Evolutionary conservation across 202 grass and related monocot species (phyloP), one percentile per base, ranked within the genome.

Genomic region (Musa balbisiana): DNA sequence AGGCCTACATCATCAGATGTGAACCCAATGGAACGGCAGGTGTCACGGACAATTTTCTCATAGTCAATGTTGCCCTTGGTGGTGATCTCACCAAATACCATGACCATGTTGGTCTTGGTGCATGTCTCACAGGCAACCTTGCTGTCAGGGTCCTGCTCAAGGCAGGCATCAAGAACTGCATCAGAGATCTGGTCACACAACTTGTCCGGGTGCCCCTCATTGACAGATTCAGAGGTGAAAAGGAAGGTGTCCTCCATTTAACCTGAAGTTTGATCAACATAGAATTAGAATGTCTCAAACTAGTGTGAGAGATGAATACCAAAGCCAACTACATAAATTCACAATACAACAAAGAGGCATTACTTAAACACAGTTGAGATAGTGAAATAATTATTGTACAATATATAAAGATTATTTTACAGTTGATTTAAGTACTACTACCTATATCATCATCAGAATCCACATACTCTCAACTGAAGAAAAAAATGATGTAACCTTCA

Each of bases 71-170:
- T 83, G 29, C 89, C 96, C 87, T 92, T 95, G 78, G 95, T 99
- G 72, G 91, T 99, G 81, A 99, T 99, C 83, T 99, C 95, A 6
- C 95, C 95, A 29, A 99, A 95, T 26, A 99, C 91, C 96, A 99
- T 99, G 29, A 99, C 96, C 96, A 99, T 95, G 84, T 99, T 99
- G 43, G 96, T 99, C 91, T 99, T 99, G 68, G 96, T 95, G 84
- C 89, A 95, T 1, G 96, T 90, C 87, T 99, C 96, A 79, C 96
- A 99, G 21, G 96, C 96, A 0, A 99, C 96, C 91, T 99, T 99
- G 96, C 96, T 95, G 67, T 95, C 96, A 9, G 91, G 81, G 73
- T 99, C 96, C 89, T 95, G 95, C 1, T 79, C 83, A 3, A 99
- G 84, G 83, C 95, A 99, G 0, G 95, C 95, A 13, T 99, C 95